These are phyloP conservation scores for Metschnikowia santaceciliae DNA, from an alignment of 805 yeast genomes.

Conservation along the genomic window DNA sequence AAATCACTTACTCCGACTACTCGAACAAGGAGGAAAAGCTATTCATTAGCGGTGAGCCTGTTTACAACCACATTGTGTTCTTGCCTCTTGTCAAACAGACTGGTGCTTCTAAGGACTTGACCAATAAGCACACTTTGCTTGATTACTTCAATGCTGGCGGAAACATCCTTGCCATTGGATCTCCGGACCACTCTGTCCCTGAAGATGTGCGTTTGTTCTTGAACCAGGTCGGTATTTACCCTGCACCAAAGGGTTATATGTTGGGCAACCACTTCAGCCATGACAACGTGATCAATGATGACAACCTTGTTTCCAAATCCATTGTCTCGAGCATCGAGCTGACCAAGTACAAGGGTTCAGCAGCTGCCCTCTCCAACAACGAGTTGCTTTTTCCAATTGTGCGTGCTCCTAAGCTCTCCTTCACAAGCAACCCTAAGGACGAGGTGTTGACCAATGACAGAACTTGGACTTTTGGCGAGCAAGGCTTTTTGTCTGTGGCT, in stretches of 20 bases:
- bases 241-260: slow-evolving; percentile 70
- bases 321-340: slow-evolving; percentile 17
- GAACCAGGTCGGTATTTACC: slow-evolving; percentile 76
- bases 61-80: slow-evolving; percentile 29
- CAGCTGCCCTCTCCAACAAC: slow-evolving; percentile 67
- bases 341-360: slow-evolving; percentile 45
- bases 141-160: slow-evolving; percentile 68
- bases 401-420: slow-evolving; percentile 61
- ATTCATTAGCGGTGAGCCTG: slow-evolving; percentile 22
- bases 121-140: slow-evolving; percentile 43
- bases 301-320: slow-evolving; percentile 24
- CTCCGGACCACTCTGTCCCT: slow-evolving; percentile 38
- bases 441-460: slow-evolving; percentile 40
- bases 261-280: slow-evolving; percentile 62
- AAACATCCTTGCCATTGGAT: slow-evolving; percentile 60
- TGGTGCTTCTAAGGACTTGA: slow-evolving; percentile 29
- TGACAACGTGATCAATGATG: slow-evolving; percentile 29
- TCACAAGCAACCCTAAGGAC: slow-evolving; percentile 46
- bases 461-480: slow-evolving; percentile 78
- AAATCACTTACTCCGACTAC: slow-evolving; percentile 20
- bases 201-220: slow-evolving; percentile 56
- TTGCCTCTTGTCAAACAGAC: slow-evolving; percentile 35
- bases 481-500: slow-evolving; percentile 70
- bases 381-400: slow-evolving; percentile 68
- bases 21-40: slow-evolving; percentile 21